A percentile compares a stretch with the other conserved stretches of the same genome.
These are phyloP conservation scores for Solanum hybrid DNA, from an alignment of 305 asterid species.

Conservation along the genomic window DNA sequence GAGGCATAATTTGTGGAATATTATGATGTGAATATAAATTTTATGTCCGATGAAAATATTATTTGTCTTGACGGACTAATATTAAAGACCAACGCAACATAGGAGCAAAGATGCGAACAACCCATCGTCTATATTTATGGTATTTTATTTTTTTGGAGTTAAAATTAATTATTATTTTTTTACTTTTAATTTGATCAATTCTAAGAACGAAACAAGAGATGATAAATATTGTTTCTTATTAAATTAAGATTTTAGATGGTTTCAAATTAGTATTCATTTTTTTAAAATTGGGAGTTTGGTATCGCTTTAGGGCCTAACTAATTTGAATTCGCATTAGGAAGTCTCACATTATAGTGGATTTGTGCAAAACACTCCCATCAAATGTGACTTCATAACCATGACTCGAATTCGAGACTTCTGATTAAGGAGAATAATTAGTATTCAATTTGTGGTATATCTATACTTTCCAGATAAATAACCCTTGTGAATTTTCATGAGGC, in stretches of 20 bases:
- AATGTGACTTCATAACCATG: background rate
- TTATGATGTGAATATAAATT: background rate
- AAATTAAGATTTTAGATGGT: background rate
- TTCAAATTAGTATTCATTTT: background rate
- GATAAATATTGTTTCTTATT: background rate
- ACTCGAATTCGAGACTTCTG: background rate
- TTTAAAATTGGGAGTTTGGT: background rate
- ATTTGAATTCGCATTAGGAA: background rate
- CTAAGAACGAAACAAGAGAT: background rate
- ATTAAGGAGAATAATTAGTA: background rate
- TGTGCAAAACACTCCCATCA: background rate
- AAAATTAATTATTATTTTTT: no score
- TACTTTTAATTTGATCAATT: background rate
- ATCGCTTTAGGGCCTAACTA: background rate
- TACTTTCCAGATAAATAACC: background rate
- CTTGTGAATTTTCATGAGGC: slow-evolving; percentile 6
- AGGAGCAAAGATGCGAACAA: no score
- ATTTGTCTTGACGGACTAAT: background rate
- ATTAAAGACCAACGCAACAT: background rate
- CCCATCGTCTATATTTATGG: no score
- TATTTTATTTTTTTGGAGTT: no score
- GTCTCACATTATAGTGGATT: background rate
- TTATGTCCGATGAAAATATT: background rate
- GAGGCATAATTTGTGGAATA: background rate
- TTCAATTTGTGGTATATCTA: background rate